Base-by-base conservation (phyloP, 2,329 filamentous ascomycete species). In the Fusarium continuum region DNA sequence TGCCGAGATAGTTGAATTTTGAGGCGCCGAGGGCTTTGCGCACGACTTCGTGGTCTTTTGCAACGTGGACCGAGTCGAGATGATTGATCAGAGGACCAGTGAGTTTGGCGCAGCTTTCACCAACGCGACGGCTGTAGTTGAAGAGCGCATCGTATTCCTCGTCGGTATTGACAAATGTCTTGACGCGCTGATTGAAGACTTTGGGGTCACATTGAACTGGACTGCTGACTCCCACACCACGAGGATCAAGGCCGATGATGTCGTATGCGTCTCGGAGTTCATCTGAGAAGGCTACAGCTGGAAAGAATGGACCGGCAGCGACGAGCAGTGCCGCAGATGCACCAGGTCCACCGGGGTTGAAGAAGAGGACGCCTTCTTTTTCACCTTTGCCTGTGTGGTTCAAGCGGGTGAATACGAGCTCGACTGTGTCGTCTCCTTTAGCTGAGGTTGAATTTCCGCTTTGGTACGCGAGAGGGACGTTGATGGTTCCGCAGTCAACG, bases 221-320 rank as follows among this genome's bases (percentile, higher is more conserved):
- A 0, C 75, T 76, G 5, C 78, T 80, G 10, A 74, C 71, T 17
- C 78, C 78, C 4, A 79, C 76, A 0, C 78, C 79, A 1, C 79
- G 74, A 0, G 79, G 78, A 40, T 81, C 79, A 23, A 80, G 78
- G 0, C 78, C 77, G 29, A 81, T 75, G 16, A 81, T 73, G 31
- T 80, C 77, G 55, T 76, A 81, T 29, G 74, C 59, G 10, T 69
- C 57, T 1, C 61, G 29, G 6, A 71, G 38, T 2, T 67, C 50
- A 10, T 43, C 19, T 3, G 58, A 64, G 19, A 71, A 64, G 1
- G 51, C 41, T 3, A 64, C 36, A 2, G 55, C 36, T 1, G 58
- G 25, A 6, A 68, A 31, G 14, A 46, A 55, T 2, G 49, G 46
- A 3, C 60, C 48, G 6, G 56, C 61, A 4, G 56, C 62, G 5